Base-by-base conservation (phyloP, 352 stramenopile genomes). In the Globisporangium echinulatum region DNA sequence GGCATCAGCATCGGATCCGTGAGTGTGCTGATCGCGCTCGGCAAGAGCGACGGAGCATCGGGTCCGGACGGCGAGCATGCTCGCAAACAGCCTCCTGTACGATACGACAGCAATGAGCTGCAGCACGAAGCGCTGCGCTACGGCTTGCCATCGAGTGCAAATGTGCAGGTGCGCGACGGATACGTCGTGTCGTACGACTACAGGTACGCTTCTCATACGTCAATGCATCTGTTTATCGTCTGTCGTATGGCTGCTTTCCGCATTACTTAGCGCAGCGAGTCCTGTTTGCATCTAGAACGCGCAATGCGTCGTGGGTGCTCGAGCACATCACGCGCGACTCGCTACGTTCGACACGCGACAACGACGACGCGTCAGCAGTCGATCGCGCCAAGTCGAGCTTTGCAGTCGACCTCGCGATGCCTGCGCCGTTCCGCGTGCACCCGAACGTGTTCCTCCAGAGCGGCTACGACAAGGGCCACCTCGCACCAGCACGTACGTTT, bases 391-490 rank as follows among this genome's bases (percentile, higher is more conserved):
- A 92, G 44, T 93, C 89, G 40, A 74, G 79, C 25, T 99, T 98
- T 72, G 70, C 71, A 17, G 80, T 88, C 54, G 92, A 98, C 66
- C 56, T 64, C 8, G 54, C 66, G 19, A 78, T 96, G 3, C 79
- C 82, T 1, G 71, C 85, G 52, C 68, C 69, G 7, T 97, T 97
- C 63, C 85, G 88, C 37, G 91, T 96, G 17, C 79, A 92, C 15
- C 85, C 94, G 47, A 85, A 74, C 43, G 74, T 96, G 59, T 98
- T 96, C 64, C 63, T 80, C 36, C 89, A 96, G 54, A 96, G 76
- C 49, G 96, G 94, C 49, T 98, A 97, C 67, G 96, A 99, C 76
- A 92, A 97, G 49, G 96, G 96, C 33, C 96, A 98, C 66, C 73
- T 98, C 58, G 93, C 92, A 43, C 92, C 94, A 47, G 94, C 92